Base-by-base conservation (phyloP, 805 yeast species). In the Isabelozyma rhagii region DNA sequence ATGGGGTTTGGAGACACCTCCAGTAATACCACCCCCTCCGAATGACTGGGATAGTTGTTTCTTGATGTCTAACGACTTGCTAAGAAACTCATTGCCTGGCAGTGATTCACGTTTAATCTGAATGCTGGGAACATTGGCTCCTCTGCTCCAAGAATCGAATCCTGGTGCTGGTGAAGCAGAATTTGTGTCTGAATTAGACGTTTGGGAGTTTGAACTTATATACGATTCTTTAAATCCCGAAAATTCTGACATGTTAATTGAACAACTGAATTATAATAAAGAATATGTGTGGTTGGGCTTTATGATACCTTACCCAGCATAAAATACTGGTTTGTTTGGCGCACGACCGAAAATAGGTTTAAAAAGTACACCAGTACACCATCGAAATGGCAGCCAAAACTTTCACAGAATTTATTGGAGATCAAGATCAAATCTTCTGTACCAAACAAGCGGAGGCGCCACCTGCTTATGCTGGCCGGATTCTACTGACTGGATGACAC, bases 31-130 rank as follows among this genome's bases (percentile, higher is more conserved):
- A 8, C 51, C 47, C 1, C 63, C 63, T 10, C 61, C 58, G 29
- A 71, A 62, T 17, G 77, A 71, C 51, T 72, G 77, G 29, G 73
- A 67, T 11, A 74, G 62, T 55, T 72, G 78, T 47, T 67, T 68
- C 51, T 72, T 74, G 53, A 74, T 72, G 50, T 72, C 78, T 14
- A 59, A 49, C 9, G 72, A 64, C 44, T 63, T 58, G 49, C 66
- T 63, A 44, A 68, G 57, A 9, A 69, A 52, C 17, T 61, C 59
- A 41, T 59, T 62, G 11, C 60, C 48, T n/a, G 45, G 38, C 17
- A 17, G 15, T 45, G 57, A 43, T 50, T 67, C 68, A 39, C 57
- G 49, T 44, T 66, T 65, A 38, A 68, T 56, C 43, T 63, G 68
- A 44, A 68, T 64, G 45, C 60, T 62, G 10, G 75, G 74, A 18